These are phyloP conservation scores for Thalassiosira exigua DNA, from an alignment of 352 stramenopile species.

Conservation along the genomic window DNA sequence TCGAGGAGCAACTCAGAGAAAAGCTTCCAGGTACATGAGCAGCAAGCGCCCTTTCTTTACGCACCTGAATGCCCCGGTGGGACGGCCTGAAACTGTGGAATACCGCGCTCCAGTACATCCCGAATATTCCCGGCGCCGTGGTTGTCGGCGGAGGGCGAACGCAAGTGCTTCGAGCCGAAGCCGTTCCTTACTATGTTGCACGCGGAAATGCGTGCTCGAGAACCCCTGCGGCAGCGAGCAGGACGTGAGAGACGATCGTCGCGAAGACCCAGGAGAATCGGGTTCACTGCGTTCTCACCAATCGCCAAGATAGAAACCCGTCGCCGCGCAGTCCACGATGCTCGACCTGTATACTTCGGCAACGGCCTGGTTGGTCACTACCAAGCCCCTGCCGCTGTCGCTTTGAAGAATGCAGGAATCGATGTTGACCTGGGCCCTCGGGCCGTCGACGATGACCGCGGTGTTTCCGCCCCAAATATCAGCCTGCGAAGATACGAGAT, in stretches of 20 bases:
- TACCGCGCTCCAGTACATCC: not conserved
- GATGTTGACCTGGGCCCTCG: constrained; percentile 31
- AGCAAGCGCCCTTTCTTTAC: no score
- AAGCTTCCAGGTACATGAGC: no score
- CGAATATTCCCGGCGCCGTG: constrained; percentile 4
- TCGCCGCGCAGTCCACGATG: constrained; percentile 60
- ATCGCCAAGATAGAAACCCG: constrained; percentile 61
- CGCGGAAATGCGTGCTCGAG: constrained; percentile 8
- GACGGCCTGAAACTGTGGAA: constrained; percentile 25
- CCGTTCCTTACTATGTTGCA: constrained; percentile 60
- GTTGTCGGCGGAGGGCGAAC: not conserved
- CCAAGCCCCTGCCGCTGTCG: constrained; percentile 53
- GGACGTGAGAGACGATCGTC: no score
- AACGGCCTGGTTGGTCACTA: constrained; percentile 46
- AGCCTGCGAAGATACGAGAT: constrained; percentile 13
- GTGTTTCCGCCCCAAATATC: constrained; percentile 62
- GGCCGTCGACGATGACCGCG: constrained; percentile 34
- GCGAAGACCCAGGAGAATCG: no score
- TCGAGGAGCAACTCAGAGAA: no score
- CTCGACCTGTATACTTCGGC: constrained; percentile 28
- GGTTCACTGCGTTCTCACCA: no score
- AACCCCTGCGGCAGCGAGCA: constrained; percentile 11
- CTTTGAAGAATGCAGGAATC: constrained; percentile 49
- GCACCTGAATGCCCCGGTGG: constrained; percentile 44
- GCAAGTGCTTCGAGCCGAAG: constrained; percentile 28